Conservation (phyloP, 495 filamentous ascomycete genomes). For the Xylaria sp. region DNA sequence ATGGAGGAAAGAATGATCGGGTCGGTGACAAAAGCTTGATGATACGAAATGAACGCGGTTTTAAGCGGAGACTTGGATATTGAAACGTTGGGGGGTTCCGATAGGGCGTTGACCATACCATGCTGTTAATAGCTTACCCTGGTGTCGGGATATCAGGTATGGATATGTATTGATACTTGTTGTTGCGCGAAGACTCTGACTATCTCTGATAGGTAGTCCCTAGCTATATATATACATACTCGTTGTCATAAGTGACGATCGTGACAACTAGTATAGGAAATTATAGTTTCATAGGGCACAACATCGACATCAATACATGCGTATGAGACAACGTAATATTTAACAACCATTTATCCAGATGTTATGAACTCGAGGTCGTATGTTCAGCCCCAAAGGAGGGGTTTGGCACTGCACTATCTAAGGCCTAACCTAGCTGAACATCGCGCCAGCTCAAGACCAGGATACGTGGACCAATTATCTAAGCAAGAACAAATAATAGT, state of each 20-base stretch:
- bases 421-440: neutral
- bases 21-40: neutral
- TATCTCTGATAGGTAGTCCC: too few species aligned
- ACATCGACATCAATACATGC: neutral
- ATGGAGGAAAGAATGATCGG: neutral
- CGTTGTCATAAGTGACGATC: too few species aligned
- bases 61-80: neutral
- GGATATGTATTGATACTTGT: too few species aligned
- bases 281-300: neutral
- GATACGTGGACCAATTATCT: too few species aligned
- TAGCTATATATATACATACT: too few species aligned
- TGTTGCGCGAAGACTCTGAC: too few species aligned
- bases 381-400: neutral
- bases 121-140: neutral
- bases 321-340: neutral
- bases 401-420: neutral
- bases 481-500: too few species aligned
- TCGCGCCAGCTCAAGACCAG: neutral
- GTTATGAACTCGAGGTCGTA: neutral
- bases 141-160: too few species aligned
- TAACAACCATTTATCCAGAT: neutral
- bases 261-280: neutral
- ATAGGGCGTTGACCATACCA: neutral
- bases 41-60: slow-evolving; percentile 10
- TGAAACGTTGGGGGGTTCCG: neutral